Evolutionary conservation across 2,329 filamentous ascomycete species (phyloP).

Genomic region (Zymoseptoria pseudotritici): DNA sequence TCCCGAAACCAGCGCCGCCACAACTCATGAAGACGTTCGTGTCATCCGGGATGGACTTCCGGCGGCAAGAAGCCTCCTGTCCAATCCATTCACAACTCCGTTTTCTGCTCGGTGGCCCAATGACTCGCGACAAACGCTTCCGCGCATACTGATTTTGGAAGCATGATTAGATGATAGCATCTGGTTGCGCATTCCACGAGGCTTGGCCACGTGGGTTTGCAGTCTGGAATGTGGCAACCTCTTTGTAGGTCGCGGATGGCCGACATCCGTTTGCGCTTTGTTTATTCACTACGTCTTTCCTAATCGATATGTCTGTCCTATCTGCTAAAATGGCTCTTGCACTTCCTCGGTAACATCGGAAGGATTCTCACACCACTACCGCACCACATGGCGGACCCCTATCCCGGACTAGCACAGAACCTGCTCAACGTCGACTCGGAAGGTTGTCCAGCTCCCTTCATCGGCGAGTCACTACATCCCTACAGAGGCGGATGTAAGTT

Average conservation of each 20-base stretch:
- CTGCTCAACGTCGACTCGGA: conserved; percentile 16
- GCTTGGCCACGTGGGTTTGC: not conserved
- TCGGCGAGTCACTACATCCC: conserved; percentile 18
- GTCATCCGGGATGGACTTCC: no score
- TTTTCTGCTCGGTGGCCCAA: not conserved
- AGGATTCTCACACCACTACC: not conserved
- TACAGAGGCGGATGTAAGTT: conserved; percentile 21
- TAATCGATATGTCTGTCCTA: not conserved
- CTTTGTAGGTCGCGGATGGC: not conserved
- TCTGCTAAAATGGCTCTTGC: not conserved
- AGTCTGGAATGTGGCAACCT: not conserved
- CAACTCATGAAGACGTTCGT: no score
- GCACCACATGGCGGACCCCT: not conserved
- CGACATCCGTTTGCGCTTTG: not conserved
- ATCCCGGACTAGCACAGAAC: conserved; percentile 1
- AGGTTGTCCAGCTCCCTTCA: conserved; percentile 23
- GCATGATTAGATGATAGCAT: not conserved
- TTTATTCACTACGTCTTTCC: not conserved
- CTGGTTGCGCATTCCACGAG: not conserved
- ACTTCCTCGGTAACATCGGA: not conserved
- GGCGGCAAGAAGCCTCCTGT: no score
- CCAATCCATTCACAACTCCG: not conserved
- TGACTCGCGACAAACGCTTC: not conserved
- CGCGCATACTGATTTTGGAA: not conserved
- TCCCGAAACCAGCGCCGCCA: no score